Evolutionary conservation across 1,284 basidiomycete species (phyloP).

Genomic region (Albatrellus sp.): DNA sequence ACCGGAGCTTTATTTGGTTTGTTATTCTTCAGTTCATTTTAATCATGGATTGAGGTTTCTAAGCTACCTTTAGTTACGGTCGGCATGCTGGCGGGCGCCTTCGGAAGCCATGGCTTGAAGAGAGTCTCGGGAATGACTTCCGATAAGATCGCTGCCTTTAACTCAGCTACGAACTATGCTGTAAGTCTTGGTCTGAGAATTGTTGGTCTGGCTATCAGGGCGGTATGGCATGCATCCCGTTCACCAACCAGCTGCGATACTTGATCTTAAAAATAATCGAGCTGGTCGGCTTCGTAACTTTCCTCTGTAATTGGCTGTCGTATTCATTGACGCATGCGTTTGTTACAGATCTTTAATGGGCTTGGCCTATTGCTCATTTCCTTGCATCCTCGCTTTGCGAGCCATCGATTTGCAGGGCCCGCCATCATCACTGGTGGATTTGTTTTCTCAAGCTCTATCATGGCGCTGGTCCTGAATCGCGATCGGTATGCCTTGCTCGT

Average conservation of each 20-base stretch:
- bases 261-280: neutral
- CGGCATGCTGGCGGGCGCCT: slow-evolving; percentile 57
- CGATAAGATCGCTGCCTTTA: slow-evolving; percentile 47
- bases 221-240: neutral
- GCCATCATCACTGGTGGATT: slow-evolving; percentile 51
- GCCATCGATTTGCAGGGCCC: slow-evolving; percentile 57
- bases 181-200: slow-evolving; percentile 25
- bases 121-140: slow-evolving; percentile 33
- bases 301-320: neutral
- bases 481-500: slow-evolving; percentile 28
- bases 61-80: slow-evolving; percentile 27
- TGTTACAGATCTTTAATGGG: slow-evolving; percentile 60
- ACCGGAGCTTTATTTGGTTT: slow-evolving; percentile 11
- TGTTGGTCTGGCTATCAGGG: neutral
- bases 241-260: too few species aligned
- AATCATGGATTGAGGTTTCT: neutral
- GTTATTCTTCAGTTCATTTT: neutral
- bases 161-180: slow-evolving; percentile 50
- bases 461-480: slow-evolving; percentile 45
- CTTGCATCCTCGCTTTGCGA: slow-evolving; percentile 54
- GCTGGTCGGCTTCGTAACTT: neutral
- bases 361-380: slow-evolving; percentile 63
- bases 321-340: slow-evolving; percentile 2
- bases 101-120: slow-evolving; percentile 57
- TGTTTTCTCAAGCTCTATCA: slow-evolving; percentile 66